Evolutionary conservation across 2,329 filamentous ascomycete species (phyloP).

Genomic region (Cladosporium cucumerinum): DNA sequence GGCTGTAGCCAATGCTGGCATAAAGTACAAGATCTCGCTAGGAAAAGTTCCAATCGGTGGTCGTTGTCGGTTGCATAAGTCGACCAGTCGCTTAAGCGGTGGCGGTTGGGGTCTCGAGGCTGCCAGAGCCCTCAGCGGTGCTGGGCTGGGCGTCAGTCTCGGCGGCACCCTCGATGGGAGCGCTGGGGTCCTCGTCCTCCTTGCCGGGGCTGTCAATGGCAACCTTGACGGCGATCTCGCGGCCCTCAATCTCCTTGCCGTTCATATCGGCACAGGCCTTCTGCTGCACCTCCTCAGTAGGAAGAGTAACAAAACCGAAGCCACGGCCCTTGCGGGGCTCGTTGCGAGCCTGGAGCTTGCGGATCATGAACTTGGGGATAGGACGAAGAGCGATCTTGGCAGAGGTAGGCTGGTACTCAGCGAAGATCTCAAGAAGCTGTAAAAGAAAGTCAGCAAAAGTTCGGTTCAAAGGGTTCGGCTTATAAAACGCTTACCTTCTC

Average conservation of each 20-base stretch:
- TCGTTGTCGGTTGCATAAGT: background rate
- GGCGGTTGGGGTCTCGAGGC: slow-evolving; percentile 30
- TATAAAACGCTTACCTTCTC: slow-evolving; percentile 68
- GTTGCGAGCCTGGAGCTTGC: slow-evolving; percentile 97
- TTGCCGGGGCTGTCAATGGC: slow-evolving; percentile 99
- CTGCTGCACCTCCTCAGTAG: slow-evolving; percentile 91
- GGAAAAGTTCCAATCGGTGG: slow-evolving; percentile 10
- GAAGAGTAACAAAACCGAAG: slow-evolving; percentile 96
- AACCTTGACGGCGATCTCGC: slow-evolving; percentile 99
- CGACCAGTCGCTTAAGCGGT: slow-evolving; percentile 16
- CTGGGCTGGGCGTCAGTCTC: slow-evolving; percentile 30
- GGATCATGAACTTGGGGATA: slow-evolving; percentile 99
- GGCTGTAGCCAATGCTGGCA: slow-evolving; percentile 18
- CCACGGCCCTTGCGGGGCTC: slow-evolving; percentile 98
- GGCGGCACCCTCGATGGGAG: slow-evolving; percentile 42
- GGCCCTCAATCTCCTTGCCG: slow-evolving; percentile 97
- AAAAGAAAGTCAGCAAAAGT: slow-evolving; percentile 28
- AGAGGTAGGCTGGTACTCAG: slow-evolving; percentile 83
- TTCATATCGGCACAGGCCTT: slow-evolving; percentile 99
- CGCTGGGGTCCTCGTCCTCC: slow-evolving; percentile 72
- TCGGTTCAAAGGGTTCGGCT: no score
- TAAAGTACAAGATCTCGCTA: slow-evolving; percentile 18
- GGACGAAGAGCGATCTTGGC: slow-evolving; percentile 98
- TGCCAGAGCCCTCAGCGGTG: slow-evolving; percentile 35
- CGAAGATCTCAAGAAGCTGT: slow-evolving; percentile 96